Evolutionary conservation across 495 filamentous ascomycete genomes (phyloP), one percentile per base, ranked within the genome.

Genomic region (Bombardia bombarda): DNA sequence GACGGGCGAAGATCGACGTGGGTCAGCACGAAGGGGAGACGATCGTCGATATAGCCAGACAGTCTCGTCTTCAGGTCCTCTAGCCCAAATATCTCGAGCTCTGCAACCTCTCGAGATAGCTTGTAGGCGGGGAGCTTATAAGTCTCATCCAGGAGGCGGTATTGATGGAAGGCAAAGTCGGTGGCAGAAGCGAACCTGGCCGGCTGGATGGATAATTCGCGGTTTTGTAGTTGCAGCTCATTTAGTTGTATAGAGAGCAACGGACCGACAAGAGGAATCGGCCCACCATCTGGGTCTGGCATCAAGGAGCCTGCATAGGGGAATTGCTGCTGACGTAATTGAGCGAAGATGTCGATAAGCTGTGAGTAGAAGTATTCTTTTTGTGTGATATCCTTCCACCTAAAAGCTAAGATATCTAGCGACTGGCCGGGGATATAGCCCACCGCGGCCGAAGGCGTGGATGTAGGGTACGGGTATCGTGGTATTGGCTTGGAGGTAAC

Each of bases 1-100:
- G 41, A 52, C 33, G 43, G 47, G 24, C 35, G 45, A 22, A 60
- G 32, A 45, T 57, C 56, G 9, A 52, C 50, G 50, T 61, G 52
- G 19, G 52, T 56, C 38, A 61, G 58, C 36, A 50, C 36, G 31
- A 52, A 49, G 36, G 43, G 36, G 25, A 22, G n/a, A 28, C 21
- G 35, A 34, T 46, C 36, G 43, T 46, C 43, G 43, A 40, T 33
- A 45, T 39, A 39, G 35, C 26, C 35, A 33, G 43, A 46, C 40
- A 46, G 21, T 40, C 43, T 39, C 28, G 9, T 46, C 43, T 46
- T 46, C 36, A 46, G 36, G 43, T 46, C 36, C 25, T 46, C 26
- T 19, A 46, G 26, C 17, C 43, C 36, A 40, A 46, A 46, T 46
- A 46, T 33, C 26, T 46, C 36, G 28, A 40, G 43, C 36, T 40